These are phyloP conservation scores for Monilinia polystroma DNA, from an alignment of 2,329 filamentous ascomycete genomes.

Conservation along the genomic window DNA sequence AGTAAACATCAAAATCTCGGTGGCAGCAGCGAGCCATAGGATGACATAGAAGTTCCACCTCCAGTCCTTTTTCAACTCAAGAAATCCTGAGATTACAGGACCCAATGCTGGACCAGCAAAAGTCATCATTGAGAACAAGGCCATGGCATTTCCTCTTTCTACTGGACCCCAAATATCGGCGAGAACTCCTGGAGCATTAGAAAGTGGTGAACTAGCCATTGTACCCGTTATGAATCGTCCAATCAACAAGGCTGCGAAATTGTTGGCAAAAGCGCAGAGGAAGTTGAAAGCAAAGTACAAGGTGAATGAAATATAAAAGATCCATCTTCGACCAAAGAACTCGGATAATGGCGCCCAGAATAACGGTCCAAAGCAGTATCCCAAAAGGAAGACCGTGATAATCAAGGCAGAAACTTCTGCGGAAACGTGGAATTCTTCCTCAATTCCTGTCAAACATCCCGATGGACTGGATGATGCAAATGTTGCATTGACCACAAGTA, in stretches of 20 bases:
- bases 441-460: constrained; percentile 43
- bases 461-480: constrained; percentile 46
- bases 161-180: constrained; percentile 58
- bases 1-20: constrained; percentile 51
- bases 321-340: constrained; percentile 58
- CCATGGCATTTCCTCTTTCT: constrained; percentile 57
- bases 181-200: constrained; percentile 61
- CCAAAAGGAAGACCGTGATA: constrained; percentile 47
- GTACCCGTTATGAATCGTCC: constrained; percentile 65
- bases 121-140: constrained; percentile 62
- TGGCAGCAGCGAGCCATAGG: constrained; percentile 46
- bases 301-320: constrained; percentile 59
- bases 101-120: constrained; percentile 55
- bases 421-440: constrained; percentile 41
- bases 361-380: constrained; percentile 48
- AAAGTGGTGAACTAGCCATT: constrained; percentile 60
- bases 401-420: constrained; percentile 44
- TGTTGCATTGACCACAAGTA: constrained; percentile 45
- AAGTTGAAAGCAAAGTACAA: constrained; percentile 62
- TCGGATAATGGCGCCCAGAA: constrained; percentile 47
- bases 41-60: constrained; percentile 53
- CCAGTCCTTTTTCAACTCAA: constrained; percentile 54
- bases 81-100: constrained; percentile 54
- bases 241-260: constrained; percentile 59
- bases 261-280: constrained; percentile 56